phyloP scores from a whole-genome alignment of 1,139 yeast genomes.

The Arxiozyma slooffiae region DNA sequence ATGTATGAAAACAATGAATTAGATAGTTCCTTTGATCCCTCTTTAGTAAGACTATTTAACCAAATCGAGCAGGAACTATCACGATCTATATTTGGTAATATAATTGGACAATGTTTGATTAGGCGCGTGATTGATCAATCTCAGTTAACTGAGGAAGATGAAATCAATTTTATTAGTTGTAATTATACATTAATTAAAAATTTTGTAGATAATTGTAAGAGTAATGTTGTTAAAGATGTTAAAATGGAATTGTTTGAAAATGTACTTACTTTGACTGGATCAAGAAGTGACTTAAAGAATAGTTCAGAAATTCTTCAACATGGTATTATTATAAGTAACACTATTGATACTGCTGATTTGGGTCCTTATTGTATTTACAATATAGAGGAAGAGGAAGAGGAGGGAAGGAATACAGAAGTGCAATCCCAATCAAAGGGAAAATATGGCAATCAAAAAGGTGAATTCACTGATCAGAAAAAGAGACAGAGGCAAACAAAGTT shows the following conservation, averaged over 20 bases:
- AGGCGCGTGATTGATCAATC: constrained; percentile 5
- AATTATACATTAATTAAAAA: constrained; percentile 39
- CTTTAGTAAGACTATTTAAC: constrained; percentile 20
- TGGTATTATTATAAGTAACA: constrained; percentile 48
- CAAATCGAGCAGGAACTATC: constrained; percentile 20
- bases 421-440: background rate
- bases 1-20: constrained; percentile 12
- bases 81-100: constrained; percentile 22
- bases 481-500: background rate
- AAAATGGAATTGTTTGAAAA: constrained; percentile 39
- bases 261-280: constrained; percentile 42
- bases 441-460: background rate
- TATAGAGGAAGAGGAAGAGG: constrained; percentile 12
- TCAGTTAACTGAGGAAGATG: constrained; percentile 17
- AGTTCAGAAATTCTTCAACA: constrained; percentile 46
- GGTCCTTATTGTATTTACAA: constrained; percentile 28
- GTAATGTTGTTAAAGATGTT: constrained; percentile 45
- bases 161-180: constrained; percentile 37
- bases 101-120: constrained; percentile 1
- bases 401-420: background rate
- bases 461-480: background rate
- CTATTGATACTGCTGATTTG: constrained; percentile 41
- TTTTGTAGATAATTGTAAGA: constrained; percentile 37
- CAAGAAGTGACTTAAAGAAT: constrained; percentile 41
- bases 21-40: constrained; percentile 18